These are phyloP conservation scores for Colletotrichum lini DNA, from an alignment of 2,329 filamentous ascomycete genomes.

Conservation along the genomic window DNA sequence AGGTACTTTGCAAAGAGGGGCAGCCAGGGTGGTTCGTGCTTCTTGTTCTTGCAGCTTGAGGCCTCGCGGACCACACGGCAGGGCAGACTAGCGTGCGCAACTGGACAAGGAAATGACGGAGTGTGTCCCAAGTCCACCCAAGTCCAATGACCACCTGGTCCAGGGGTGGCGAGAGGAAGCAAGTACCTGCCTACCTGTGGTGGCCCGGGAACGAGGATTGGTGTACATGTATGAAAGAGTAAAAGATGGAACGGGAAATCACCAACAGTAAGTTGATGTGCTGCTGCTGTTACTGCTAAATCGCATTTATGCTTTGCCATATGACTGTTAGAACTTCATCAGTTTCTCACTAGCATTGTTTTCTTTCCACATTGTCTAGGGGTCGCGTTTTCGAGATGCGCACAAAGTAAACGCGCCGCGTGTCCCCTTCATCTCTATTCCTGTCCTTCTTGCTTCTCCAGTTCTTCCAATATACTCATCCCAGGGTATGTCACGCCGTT, in stretches of 20 bases:
- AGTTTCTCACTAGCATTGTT: neutral
- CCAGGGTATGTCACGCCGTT: neutral
- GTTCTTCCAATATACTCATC: neutral
- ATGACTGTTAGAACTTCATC: neutral
- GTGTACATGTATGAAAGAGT: neutral
- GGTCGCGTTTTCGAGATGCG: neutral
- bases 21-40: slow-evolving; percentile 29
- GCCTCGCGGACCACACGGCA: slow-evolving; percentile 41
- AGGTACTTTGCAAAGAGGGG: slow-evolving; percentile 39
- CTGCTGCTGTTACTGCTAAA: neutral
- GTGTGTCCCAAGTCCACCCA: slow-evolving; percentile 35
- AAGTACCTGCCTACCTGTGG: too few species aligned
- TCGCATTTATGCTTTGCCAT: neutral
- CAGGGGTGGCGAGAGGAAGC: slow-evolving; percentile 2
- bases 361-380: neutral
- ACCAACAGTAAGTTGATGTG: neutral
- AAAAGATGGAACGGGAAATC: neutral
- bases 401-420: neutral
- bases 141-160: slow-evolving; percentile 11
- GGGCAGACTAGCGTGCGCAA: slow-evolving; percentile 41
- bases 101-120: slow-evolving; percentile 41
- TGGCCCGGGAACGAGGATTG: too few species aligned
- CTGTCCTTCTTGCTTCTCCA: neutral
- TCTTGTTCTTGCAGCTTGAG: slow-evolving; percentile 28
- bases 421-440: neutral